Evolutionary conservation across 306 rosid species (phyloP).

Genomic region (apple (Malus domestica)): DNA sequence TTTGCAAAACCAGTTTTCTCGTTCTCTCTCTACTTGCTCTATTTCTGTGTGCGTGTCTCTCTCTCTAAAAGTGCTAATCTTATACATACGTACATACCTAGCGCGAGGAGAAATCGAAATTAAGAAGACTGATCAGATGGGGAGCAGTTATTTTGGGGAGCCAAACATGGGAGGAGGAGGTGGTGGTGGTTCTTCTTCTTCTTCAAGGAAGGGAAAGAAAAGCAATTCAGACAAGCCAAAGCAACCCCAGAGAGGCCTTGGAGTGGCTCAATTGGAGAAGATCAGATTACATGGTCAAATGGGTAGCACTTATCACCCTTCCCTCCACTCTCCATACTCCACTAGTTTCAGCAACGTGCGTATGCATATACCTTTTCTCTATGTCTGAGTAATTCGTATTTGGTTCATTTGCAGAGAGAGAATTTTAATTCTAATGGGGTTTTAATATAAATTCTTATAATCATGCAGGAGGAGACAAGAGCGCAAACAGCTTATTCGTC

Average conservation of each 20-base stretch:
- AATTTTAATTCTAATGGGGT: background rate
- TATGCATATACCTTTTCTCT: background rate
- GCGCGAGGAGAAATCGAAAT: background rate
- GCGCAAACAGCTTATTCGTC: constrained; percentile 62
- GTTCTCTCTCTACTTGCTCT: background rate
- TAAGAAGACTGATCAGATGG: constrained; percentile 31
- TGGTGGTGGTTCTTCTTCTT: constrained; percentile 26
- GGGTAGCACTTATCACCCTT: constrained; percentile 30
- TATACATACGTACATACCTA: background rate
- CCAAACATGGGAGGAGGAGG: constrained; percentile 51
- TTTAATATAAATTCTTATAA: background rate
- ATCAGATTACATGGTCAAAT: constrained; percentile 93
- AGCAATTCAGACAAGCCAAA: constrained; percentile 79
- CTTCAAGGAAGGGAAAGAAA: constrained; percentile 75
- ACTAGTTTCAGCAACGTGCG: constrained; percentile 53
- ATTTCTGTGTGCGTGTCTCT: background rate
- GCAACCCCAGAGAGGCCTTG: constrained; percentile 97
- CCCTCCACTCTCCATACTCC: constrained; percentile 39
- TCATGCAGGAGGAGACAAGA: constrained; percentile 65
- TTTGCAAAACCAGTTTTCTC: constrained; percentile 26
- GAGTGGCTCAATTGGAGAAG: constrained; percentile 98
- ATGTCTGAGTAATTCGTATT: background rate
- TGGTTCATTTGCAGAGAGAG: background rate
- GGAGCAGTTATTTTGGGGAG: constrained; percentile 78
- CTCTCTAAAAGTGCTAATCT: background rate